Percentiles rank a stretch among this genome's conserved stretches.
These are phyloP conservation scores for Phytopythium oedochilum DNA, from an alignment of 352 stramenopile genomes.

Conservation along the genomic window DNA sequence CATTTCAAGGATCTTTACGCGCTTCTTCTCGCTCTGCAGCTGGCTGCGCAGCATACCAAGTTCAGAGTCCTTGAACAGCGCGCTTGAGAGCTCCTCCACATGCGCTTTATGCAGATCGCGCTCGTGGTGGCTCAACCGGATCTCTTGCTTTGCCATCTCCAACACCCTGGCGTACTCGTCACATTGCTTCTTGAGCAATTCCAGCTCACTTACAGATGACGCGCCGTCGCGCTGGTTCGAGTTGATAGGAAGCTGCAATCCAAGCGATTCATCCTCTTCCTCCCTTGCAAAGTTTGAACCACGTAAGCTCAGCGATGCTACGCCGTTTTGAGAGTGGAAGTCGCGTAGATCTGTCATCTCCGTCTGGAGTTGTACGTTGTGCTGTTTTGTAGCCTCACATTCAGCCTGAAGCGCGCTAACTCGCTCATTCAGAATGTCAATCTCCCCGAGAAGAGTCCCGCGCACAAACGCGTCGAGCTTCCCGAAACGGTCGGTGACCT, in stretches of 20 bases:
- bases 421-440: conserved; percentile 10
- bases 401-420: conserved; percentile 11
- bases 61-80: conserved; percentile 45
- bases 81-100: conserved; percentile 45
- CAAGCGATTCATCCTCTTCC: conserved; percentile 13
- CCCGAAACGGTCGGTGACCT: conserved; percentile 32
- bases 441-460: conserved; percentile 24
- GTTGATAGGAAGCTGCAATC: neutral
- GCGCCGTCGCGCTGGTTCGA: neutral
- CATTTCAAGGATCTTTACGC: conserved; percentile 50
- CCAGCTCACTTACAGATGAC: conserved; percentile 11
- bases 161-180: conserved; percentile 46
- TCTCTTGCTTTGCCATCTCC: conserved; percentile 73
- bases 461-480: conserved; percentile 35
- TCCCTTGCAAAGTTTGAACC: conserved; percentile 2
- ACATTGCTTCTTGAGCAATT: conserved; percentile 34
- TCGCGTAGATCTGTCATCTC: conserved; percentile 39
- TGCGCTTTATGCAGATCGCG: conserved; percentile 39
- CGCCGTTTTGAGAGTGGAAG: conserved; percentile 30
- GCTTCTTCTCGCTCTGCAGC: conserved; percentile 55
- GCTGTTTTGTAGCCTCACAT: conserved; percentile 3
- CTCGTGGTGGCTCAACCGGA: conserved; percentile 57
- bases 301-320: conserved; percentile 9
- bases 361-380: conserved; percentile 26
- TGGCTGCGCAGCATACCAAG: conserved; percentile 43